Conservation (phyloP, 2,329 filamentous ascomycete species). For the Beauveria australis region DNA sequence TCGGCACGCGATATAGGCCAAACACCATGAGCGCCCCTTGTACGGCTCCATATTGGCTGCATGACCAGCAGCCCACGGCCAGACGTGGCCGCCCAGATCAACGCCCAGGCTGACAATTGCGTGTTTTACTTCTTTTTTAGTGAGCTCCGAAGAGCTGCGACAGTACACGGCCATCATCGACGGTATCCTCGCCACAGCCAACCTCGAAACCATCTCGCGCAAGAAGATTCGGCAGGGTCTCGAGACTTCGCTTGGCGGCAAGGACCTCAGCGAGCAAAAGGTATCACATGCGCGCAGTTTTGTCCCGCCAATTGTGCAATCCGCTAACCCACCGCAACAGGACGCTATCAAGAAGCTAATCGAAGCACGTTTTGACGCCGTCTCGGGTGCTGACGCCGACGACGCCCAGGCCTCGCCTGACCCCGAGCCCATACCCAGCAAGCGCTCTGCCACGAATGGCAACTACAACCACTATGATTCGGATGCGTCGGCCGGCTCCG, state of each 20-base stretch:
- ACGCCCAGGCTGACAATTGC: constrained; percentile 1
- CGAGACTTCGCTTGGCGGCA: constrained; percentile 45
- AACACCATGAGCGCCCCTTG: constrained; percentile 19
- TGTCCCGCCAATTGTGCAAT: neutral
- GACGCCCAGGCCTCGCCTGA: constrained; percentile 27
- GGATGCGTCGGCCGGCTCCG: constrained; percentile 36
- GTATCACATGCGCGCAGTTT: constrained; percentile 24
- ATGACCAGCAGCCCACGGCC: neutral
- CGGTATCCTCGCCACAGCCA: constrained; percentile 46
- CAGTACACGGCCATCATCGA: constrained; percentile 54
- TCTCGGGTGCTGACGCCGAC: constrained; percentile 47
- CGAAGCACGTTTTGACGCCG: constrained; percentile 64
- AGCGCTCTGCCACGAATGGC: constrained; percentile 27
- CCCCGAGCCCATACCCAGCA: constrained; percentile 23
- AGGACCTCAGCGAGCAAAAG: constrained; percentile 53
- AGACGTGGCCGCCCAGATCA: neutral
- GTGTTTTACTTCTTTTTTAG: constrained; percentile 23
- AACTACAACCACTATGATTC: constrained; percentile 34
- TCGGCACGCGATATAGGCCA: neutral
- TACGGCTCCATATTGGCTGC: constrained; percentile 13
- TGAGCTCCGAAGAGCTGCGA: constrained; percentile 39
- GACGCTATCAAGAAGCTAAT: constrained; percentile 64
- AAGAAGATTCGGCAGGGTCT: constrained; percentile 54
- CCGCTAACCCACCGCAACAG: constrained; percentile 29
- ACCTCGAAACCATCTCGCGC: constrained; percentile 54